These are phyloP conservation scores for Galerina sulciceps DNA, from an alignment of 768 basidiomycete genomes.

Conservation along the genomic window DNA sequence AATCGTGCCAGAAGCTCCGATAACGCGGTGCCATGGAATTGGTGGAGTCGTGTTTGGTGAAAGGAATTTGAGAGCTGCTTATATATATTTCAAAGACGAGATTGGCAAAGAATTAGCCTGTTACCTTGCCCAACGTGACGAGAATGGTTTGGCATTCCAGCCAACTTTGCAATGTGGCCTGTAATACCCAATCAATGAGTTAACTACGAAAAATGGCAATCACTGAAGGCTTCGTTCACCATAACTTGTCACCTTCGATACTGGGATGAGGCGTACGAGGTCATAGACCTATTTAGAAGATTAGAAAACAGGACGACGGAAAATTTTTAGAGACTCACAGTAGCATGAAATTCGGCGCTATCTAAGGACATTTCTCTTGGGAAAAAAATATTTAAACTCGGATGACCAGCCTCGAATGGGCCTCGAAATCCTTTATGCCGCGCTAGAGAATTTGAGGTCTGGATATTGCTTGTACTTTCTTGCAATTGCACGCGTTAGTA, in stretches of 20 bases:
- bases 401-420: neutral
- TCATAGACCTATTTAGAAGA: constrained; percentile 64
- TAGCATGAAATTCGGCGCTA: constrained; percentile 41
- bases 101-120: constrained; percentile 2
- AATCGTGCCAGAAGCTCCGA: constrained; percentile 70
- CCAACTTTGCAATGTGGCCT: constrained; percentile 82
- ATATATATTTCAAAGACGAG: neutral
- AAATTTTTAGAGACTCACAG: constrained; percentile 22
- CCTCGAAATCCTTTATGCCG: neutral
- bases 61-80: constrained; percentile 76
- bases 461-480: too few relatives aligned
- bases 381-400: neutral
- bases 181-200: neutral
- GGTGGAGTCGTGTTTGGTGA: constrained; percentile 61
- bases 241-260: constrained; percentile 73
- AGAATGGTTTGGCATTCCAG: constrained; percentile 80
- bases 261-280: constrained; percentile 71
- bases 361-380: constrained; percentile 26
- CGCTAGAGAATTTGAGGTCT: neutral
- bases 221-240: constrained; percentile 44
- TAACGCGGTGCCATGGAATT: constrained; percentile 83
- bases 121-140: constrained; percentile 84
- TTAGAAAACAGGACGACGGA: neutral
- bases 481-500: too few relatives aligned
- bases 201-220: neutral